A percentile compares a stretch with the other conserved stretches of the same genome.
Conservation (phyloP, 1,139 yeast species). For the Suhomyces panamericanus region DNA sequence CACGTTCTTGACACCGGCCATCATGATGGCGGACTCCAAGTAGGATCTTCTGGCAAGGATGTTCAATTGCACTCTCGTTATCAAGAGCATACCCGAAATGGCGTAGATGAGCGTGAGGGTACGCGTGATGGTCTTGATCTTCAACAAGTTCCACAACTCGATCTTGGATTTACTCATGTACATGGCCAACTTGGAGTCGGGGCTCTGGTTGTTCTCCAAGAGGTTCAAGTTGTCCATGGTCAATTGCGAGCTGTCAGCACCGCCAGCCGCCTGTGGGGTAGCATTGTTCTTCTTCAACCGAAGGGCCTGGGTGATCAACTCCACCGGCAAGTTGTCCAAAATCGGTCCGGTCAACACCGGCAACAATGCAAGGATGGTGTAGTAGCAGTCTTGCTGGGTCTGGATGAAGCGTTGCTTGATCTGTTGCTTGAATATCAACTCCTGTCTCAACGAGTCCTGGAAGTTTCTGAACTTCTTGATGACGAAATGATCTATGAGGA, state of each 20-base stretch:
- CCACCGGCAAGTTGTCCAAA: conserved; percentile 65
- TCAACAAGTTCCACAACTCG: conserved; percentile 84
- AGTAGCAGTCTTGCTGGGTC: conserved; percentile 88
- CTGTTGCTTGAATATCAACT: conserved; percentile 77
- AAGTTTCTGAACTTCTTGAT: conserved; percentile 59
- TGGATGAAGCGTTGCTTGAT: conserved; percentile 69
- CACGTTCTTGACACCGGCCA: conserved; percentile 48
- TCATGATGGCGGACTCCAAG: conserved; percentile 70
- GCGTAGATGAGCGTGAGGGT: conserved; percentile 71
- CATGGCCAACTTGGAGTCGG: conserved; percentile 27
- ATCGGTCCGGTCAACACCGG: conserved; percentile 75
- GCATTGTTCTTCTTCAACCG: conserved; percentile 56
- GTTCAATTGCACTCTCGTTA: conserved; percentile 84
- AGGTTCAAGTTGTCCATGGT: conserved; percentile 44
- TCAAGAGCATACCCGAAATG: conserved; percentile 65
- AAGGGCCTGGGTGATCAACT: conserved; percentile 68
- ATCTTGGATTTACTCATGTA: conserved; percentile 56
- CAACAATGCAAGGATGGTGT: conserved; percentile 78
- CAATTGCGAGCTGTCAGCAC: conserved; percentile 21
- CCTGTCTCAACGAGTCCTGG: conserved; percentile 69
- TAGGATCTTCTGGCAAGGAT: conserved; percentile 85
- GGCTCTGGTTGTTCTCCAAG: conserved; percentile 30
- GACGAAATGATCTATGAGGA: conserved; percentile 59
- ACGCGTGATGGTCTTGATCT: conserved; percentile 72
- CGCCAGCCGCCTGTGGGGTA: conserved; percentile 9